Evolutionary conservation across 257 asterid species (phyloP).

Genomic region (Haberlea rhodopensis): DNA sequence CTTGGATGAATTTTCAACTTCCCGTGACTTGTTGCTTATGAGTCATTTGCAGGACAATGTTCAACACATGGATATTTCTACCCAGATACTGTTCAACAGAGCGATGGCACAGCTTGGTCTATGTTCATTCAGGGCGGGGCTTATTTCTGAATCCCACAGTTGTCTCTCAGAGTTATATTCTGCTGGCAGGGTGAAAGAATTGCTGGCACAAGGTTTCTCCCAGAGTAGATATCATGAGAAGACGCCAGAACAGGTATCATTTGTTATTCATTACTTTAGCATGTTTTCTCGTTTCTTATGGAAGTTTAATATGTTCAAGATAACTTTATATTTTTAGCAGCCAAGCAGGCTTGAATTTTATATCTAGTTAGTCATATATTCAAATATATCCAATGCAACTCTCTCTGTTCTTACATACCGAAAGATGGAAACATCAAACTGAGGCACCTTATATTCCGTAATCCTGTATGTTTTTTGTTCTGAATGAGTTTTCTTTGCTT

Average conservation of each 20-base stretch:
- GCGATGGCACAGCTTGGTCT: slow-evolving; percentile 97
- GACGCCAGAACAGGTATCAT: slow-evolving; percentile 88
- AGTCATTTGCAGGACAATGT: slow-evolving; percentile 95
- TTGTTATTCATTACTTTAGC: not conserved
- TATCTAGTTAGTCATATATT: not conserved
- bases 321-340: not conserved
- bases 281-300: not conserved
- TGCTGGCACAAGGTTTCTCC: slow-evolving; percentile 93
- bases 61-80: slow-evolving; percentile 94
- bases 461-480: not conserved
- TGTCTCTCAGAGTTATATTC: slow-evolving; percentile 90
- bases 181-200: slow-evolving; percentile 92
- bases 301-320: not conserved
- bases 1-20: slow-evolving; percentile 65
- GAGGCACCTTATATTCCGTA: not conserved
- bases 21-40: slow-evolving; percentile 91
- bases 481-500: not conserved
- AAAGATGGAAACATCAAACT: not conserved
- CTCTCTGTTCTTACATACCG: not conserved
- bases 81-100: slow-evolving; percentile 86
- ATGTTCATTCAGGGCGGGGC: slow-evolving; percentile 85
- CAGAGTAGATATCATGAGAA: slow-evolving; percentile 94
- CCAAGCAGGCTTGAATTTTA: not conserved
- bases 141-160: slow-evolving; percentile 66
- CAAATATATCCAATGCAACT: not conserved